Evolutionary conservation across 139 green algal genomes (phyloP), one percentile per base, ranked within the genome.

Genomic region (Volvox africanus): DNA sequence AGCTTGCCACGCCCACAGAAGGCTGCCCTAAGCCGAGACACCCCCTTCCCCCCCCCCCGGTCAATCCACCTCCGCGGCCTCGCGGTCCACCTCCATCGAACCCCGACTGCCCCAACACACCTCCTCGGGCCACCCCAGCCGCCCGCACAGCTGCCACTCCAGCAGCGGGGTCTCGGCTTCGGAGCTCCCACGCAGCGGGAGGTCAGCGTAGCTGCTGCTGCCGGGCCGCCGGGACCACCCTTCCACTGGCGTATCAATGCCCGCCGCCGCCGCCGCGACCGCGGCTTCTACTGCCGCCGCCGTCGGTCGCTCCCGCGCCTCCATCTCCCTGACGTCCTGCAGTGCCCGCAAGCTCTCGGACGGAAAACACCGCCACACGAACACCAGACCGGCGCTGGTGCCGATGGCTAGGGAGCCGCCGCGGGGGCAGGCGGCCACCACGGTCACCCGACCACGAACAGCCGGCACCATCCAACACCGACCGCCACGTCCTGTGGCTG

Each of bases 91-190:
- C 61, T 14, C 3, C 65, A 1, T 30, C 61, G 0, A 24, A 61
- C 11, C 67, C 71, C 71, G 71, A 11, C 65, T 19, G 22, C 18
- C 69, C 24, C 0, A 69, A 89, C 44, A 24, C 69, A 82, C 37
- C 37, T 61, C 69, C 69, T 55, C 85, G 0, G 69, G 68, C 85
- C 85, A 89, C 21, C 85, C 69, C 85, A 89, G 69, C 69, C 85
- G 37, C 3, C 37, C 85, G 44, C 85, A 89, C 85, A 89, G 85
- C 21, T 89, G 85, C 85, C 85, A 89, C 28, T 89, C 85, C n/a
- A 80, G 61, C 82, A 65, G 2, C 32, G 62, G 21, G 62, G 32
- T 9, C 32, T 0, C 32, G 30, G 62, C 62, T 2, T 30, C 82
- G 6, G 30, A 55, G 44, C 44, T 55, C 9, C 44, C 44, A 9